Evolutionary conservation across 208 protist species (phyloP).

Genomic region (Crithidia fasciculata): DNA sequence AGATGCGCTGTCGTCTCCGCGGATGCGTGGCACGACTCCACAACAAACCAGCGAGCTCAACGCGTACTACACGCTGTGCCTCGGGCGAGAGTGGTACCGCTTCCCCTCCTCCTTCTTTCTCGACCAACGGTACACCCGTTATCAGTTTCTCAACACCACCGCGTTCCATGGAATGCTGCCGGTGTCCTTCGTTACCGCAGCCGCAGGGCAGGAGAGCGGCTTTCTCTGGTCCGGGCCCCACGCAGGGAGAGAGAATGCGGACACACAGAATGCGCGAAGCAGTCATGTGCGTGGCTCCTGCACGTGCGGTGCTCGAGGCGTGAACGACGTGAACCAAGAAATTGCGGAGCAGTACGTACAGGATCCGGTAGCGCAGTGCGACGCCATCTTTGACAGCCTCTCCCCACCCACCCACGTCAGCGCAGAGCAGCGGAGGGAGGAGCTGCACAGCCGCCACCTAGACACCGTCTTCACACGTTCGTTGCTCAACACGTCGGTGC

Average conservation of each 20-base stretch:
- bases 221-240: conserved; percentile 4
- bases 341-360: conserved; percentile 59
- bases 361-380: conserved; percentile 43
- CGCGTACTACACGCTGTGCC: conserved; percentile 72
- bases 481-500: conserved; percentile 22
- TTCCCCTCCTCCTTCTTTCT: conserved; percentile 95
- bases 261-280: neutral
- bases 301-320: conserved; percentile 34
- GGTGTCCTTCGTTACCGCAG: conserved; percentile 30
- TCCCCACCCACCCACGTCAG: conserved; percentile 8
- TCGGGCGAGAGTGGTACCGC: conserved; percentile 95
- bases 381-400: conserved; percentile 58
- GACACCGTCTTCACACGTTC: conserved; percentile 32
- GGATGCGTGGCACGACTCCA: conserved; percentile 1
- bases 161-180: conserved; percentile 50
- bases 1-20: neutral
- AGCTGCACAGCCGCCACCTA: conserved; percentile 13
- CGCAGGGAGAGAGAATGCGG: neutral
- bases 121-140: conserved; percentile 38
- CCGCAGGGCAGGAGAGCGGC: neutral
- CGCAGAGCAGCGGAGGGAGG: conserved; percentile 3
- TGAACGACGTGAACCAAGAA: conserved; percentile 65
- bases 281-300: conserved; percentile 29
- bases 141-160: conserved; percentile 49
- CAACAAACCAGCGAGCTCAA: conserved; percentile 19